Percentiles rank a stretch among this genome's conserved stretches.
Conservation (phyloP, 345 rosid species). For the Camelina neglecta region DNA sequence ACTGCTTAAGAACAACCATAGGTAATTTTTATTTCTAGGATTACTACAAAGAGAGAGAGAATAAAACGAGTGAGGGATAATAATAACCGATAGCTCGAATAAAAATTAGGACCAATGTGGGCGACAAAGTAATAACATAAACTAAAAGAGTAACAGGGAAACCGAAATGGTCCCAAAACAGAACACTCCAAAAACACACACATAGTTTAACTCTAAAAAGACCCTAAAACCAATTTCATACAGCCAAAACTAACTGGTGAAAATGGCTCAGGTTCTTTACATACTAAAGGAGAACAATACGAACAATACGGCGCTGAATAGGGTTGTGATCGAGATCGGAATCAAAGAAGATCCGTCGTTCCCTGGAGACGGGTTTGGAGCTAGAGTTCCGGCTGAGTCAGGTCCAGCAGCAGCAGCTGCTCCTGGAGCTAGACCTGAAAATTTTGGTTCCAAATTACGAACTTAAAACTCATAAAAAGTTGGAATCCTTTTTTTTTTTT, state of each 20-base stretch:
- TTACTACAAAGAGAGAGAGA: background rate
- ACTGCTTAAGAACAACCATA: too few species aligned
- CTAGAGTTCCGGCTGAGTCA: background rate
- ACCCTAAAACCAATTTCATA: conserved; percentile 22
- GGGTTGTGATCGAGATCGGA: conserved; percentile 29
- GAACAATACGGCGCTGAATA: conserved; percentile 10
- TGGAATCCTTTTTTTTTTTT: background rate
- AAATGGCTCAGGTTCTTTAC: background rate
- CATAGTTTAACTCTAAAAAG: background rate
- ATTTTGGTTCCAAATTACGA: background rate
- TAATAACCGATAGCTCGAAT: background rate
- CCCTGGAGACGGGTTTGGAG: conserved; percentile 40
- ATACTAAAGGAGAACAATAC: conserved; percentile 20
- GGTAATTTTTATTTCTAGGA: too few species aligned
- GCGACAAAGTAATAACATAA: conserved; percentile 11
- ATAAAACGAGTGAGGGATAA: background rate
- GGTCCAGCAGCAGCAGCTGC: conserved; percentile 38
- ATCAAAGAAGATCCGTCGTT: conserved; percentile 37
- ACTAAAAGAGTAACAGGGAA: conserved; percentile 2
- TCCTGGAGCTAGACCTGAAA: conserved; percentile 42
- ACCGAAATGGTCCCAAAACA: conserved; percentile 26
- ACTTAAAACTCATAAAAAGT: background rate
- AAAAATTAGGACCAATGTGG: conserved; percentile 4
- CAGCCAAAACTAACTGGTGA: conserved; percentile 29
- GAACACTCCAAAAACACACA: conserved; percentile 11